Conservation (phyloP, 1,284 basidiomycete genomes). For the Irpex lacteus region DNA sequence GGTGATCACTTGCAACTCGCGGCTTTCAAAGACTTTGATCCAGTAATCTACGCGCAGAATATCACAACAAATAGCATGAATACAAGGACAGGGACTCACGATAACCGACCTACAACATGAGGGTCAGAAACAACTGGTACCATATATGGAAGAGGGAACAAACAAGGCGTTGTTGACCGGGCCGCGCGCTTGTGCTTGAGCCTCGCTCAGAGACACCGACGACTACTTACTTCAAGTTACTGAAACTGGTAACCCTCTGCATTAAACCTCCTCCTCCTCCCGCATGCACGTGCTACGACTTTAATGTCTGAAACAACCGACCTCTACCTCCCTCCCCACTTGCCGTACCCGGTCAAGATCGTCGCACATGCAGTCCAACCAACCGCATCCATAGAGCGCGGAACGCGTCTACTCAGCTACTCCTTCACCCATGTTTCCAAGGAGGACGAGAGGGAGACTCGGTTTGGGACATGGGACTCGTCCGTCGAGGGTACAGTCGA, state of each 20-base stretch:
- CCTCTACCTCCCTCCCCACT: conserved; percentile 63
- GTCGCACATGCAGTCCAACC: conserved; percentile 56
- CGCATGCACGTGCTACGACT: conserved; percentile 6
- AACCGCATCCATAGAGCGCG: conserved; percentile 52
- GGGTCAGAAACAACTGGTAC: background rate
- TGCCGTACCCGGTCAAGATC: conserved; percentile 81
- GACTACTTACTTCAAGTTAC: background rate
- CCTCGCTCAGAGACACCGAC: background rate
- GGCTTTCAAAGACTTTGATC: too few species aligned
- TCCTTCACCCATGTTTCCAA: conserved; percentile 58
- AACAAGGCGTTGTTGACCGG: background rate
- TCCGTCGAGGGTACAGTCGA: conserved; percentile 74
- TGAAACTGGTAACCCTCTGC: background rate
- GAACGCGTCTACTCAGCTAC: conserved; percentile 76
- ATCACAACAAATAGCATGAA: too few species aligned
- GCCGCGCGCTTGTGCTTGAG: conserved; percentile 2
- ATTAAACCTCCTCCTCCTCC: background rate
- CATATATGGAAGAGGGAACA: conserved; percentile 1
- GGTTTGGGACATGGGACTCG: conserved; percentile 87
- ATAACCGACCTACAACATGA: too few species aligned
- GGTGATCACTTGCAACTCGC: too few species aligned
- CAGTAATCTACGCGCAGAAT: too few species aligned
- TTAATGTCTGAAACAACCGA: conserved; percentile 46
- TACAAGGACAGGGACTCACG: too few species aligned
- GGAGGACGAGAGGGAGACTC: conserved; percentile 54